Evolutionary conservation across 768 basidiomycete species (phyloP), one percentile per base, ranked within the genome.

Genomic region (Pleurotus sapidus): DNA sequence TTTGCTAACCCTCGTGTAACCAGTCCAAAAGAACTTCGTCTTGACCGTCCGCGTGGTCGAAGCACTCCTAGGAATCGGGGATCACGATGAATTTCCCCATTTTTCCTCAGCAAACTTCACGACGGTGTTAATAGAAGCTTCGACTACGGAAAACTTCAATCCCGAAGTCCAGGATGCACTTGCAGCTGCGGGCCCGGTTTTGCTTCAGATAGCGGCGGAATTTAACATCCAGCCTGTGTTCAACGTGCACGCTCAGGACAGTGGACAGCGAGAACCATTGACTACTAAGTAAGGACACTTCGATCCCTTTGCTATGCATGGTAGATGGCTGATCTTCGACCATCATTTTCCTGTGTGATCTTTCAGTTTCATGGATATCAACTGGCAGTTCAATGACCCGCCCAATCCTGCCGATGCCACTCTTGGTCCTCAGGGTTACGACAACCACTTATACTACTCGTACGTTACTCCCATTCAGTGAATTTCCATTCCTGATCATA

Each of bases 371-470:
- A 91, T 91, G 89, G 89, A 93, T 61, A 64, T 88, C 47, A 84
- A 82, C 58, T 93, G 91, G 91, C 91, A 93, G 64, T 69, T 75
- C 66, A 78, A 86, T 63, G 77, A 82, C 68, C 87, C 84, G 15
- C 11, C 87, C 4, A 93, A 93, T 64, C 91, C 91, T 12, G 83
- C 85, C 5, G 75, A 83, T 49, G 89, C 86, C 23, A 77, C 79
- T 4, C 78, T 80, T 43, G 91, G 91, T 1, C 87, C 89, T 11
- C 87, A 88, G 62, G 73, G 72, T 23, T 93, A 92, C 61, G 91
- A 93, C 63, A 88, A 90, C 55, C 91, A 92, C 69, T 65, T 93
- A 14, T 93, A 91, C 67, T 91, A 89, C 64, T 82, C 75, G 84
- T 88, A 64, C 65, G 85, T 70, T 27, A 37, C 49, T 25, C 5